Base-by-base conservation (phyloP, 768 basidiomycete genomes). In the Hygrophoropsis aurantiaca region DNA sequence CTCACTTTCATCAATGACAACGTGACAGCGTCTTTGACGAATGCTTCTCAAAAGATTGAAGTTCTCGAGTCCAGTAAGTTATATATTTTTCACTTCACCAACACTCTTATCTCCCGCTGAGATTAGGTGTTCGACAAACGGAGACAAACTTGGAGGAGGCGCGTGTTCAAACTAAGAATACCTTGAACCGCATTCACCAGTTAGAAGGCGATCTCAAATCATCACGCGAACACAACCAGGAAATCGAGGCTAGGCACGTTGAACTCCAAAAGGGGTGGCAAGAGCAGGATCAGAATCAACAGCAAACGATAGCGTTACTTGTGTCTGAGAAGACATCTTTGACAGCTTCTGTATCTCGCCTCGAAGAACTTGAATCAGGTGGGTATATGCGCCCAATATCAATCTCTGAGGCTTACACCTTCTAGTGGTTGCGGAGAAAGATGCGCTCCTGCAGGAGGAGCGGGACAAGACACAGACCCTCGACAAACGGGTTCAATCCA, bases 301-400 rank as follows among this genome's bases (percentile, higher is more conserved):
- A 81, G 50, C 83, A 83, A 56, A 87, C 86, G 0, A 88, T 94
- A 47, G 74, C 84, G 38, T 62, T 87, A n/a, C 73, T 94, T 11
- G 87, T 91, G 16, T 75, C 81, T 3, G 87, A 89, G 58, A 88
- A 87, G 63, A 75, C 80, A 6, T 72, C 77, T 16, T 70, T 89
- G 27, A 67, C 71, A 13, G 61, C 75, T n/a, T 79, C 83, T 34
- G 61, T 87, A 34, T 75, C 84, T 52, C 76, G 77, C 42, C 58
- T 85, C 38, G 78, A 80, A 36, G 76, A 72, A 39, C 63, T 78
- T n/a, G 85, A 87, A 58, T 66, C 73, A 33, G 74, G 90, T 91
- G 63, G 9, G 74, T 61, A n/a, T 34, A 19, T n/a, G 18, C 38
- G 21, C 16, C 16, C 16, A 11, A 27, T 24, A 41, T 58, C 3